A percentile compares a stretch with the other conserved stretches of the same genome.
Evolutionary conservation across 2,329 filamentous ascomycete species (phyloP).

Genomic region (Monosporascus sp.): DNA sequence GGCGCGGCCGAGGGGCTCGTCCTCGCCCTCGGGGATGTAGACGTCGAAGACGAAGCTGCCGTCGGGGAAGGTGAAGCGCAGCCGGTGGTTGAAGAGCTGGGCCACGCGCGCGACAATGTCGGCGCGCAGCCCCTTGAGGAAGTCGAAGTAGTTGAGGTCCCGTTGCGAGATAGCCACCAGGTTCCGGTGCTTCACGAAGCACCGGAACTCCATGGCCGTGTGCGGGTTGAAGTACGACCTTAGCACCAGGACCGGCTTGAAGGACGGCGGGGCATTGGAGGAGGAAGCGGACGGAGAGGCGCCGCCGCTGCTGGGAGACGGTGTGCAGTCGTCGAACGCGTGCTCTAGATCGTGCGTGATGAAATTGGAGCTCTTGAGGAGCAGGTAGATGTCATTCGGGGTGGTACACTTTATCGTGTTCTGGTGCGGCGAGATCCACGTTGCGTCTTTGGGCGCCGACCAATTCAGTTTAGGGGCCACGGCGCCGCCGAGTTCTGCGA

Average conservation of each 20-base stretch:
- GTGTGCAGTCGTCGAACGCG: constrained; percentile 73
- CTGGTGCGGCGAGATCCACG: constrained; percentile 76
- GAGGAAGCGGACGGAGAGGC: constrained; percentile 29
- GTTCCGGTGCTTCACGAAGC: constrained; percentile 79
- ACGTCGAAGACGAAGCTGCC: constrained; percentile 84
- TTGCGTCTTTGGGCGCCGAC: constrained; percentile 94
- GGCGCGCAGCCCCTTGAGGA: constrained; percentile 60
- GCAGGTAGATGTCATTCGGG: constrained; percentile 86
- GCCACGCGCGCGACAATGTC: constrained; percentile 64
- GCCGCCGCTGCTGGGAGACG: constrained; percentile 13
- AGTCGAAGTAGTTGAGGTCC: constrained; percentile 85
- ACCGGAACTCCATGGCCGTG: constrained; percentile 88
- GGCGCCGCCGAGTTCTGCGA: constrained; percentile 74
- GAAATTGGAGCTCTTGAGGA: constrained; percentile 93
- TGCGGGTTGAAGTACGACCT: constrained; percentile 86
- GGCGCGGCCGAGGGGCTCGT: constrained; percentile 62
- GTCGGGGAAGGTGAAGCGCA: constrained; percentile 77
- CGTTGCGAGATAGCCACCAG: constrained; percentile 83
- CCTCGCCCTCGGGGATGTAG: constrained; percentile 68
- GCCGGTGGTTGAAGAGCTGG: constrained; percentile 68
- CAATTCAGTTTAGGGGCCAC: constrained; percentile 95
- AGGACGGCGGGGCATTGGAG: constrained; percentile 40
- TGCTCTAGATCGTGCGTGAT: constrained; percentile 91
- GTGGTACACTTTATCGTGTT: constrained; percentile 90
- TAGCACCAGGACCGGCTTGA: constrained; percentile 76